A percentile compares a stretch with the other conserved stretches of the same genome.
These are phyloP conservation scores for Saccharomycopsis fibuligera DNA, from an alignment of 805 yeast species.

Conservation along the genomic window DNA sequence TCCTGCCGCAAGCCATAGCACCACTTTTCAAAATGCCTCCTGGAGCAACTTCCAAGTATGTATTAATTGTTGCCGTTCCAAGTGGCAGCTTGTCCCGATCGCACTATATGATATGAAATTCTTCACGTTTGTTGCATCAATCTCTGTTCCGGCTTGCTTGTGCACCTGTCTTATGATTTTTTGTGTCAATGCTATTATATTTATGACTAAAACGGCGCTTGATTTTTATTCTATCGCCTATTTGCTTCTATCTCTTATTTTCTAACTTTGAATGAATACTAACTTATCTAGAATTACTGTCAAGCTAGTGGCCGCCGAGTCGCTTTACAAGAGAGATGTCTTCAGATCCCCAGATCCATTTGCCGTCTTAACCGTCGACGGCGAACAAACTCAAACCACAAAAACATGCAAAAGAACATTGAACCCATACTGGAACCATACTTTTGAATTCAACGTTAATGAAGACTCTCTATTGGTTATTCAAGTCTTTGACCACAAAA, in stretches of 20 bases:
- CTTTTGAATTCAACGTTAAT: constrained; percentile 68
- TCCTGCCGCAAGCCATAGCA: too few species aligned
- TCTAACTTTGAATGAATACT: not conserved
- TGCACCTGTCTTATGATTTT: too few species aligned
- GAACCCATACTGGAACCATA: constrained; percentile 97
- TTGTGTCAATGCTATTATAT: too few species aligned
- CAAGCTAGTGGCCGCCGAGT: constrained; percentile 90
- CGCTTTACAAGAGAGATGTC: constrained; percentile 90
- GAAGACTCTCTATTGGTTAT: constrained; percentile 83
- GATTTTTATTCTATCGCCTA: too few species aligned
- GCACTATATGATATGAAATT: too few species aligned
- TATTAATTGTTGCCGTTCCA: not conserved
- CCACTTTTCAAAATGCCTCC: constrained; percentile 4
- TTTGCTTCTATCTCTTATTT: too few species aligned
- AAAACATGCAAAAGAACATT: constrained; percentile 88
- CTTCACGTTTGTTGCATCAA: too few species aligned
- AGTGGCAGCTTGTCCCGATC: too few species aligned
- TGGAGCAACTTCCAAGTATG: constrained; percentile 4
- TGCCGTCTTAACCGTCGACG: constrained; percentile 96
- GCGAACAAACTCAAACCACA: constrained; percentile 92
- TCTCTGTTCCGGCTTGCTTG: too few species aligned
- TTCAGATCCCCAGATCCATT: constrained; percentile 97
- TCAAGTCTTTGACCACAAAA: constrained; percentile 95
- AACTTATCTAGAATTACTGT: constrained; percentile 25
- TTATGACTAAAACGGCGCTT: too few species aligned